Evolutionary conservation across 1,284 basidiomycete species (phyloP), one percentile per base, ranked within the genome.

Genomic region (Austroboletus novae-zelandiae): DNA sequence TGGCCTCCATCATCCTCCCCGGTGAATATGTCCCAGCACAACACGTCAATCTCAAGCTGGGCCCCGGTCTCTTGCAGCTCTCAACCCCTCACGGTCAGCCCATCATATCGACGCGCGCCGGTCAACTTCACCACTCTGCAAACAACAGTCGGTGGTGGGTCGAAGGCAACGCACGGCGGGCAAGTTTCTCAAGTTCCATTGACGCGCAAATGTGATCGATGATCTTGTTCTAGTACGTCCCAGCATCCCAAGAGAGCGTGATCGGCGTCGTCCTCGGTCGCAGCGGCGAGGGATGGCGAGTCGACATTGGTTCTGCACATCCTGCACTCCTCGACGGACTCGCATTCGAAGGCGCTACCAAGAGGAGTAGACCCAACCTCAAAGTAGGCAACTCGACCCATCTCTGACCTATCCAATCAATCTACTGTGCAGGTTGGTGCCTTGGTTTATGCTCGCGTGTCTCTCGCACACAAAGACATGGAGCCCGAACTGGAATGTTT

Each of bases 401-500:
- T 42, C 25, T 45, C 17, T 17, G 15, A 27, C 11, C 35, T 40
- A 1, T 20, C 35, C 9, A n/a, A 43, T 39, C 31, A 4, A 56
- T 30, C 46, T 20, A n/a, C 27, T 34, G 13, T 43, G 3, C 57
- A 94, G 91, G 81, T 94, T 43, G 91, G 91, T 32, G 79, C 83
- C 9, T 69, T 93, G 36, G 76, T 94, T 2, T 94, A 92, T 67
- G 89, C 89, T 2, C 82, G 91, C 40, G 84, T 94, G 30, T 91
- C 89, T 10, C 71, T 93, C 23, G 91, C 91, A 14, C 88, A 92
- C 61, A 90, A 89, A 61, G 90, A 94, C 64, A 91, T 92, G 84
- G 91, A 94, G 47, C 91, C 91, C 2, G 91, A 94, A 61, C 72
- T 94, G 5, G 89, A 92, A 63, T 94, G 91, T 64, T 91, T 92